A percentile compares a stretch with the other conserved stretches of the same genome.
phyloP scores from a whole-genome alignment of 768 basidiomycete genomes.

The Phylloporus arenicola region DNA sequence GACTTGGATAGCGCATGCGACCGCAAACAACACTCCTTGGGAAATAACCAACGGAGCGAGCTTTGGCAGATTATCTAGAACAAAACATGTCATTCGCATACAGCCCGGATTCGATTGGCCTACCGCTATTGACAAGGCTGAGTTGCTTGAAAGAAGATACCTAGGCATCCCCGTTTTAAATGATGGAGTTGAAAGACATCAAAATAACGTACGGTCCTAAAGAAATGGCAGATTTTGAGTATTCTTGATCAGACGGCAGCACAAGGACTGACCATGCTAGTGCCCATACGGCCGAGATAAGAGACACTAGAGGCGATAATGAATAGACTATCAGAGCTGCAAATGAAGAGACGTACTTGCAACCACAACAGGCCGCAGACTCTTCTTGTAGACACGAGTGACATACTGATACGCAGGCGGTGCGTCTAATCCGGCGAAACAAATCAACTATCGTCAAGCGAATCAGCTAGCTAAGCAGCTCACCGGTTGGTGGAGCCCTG shows the following conservation, averaged over 20 bases:
- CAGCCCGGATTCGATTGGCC: constrained; percentile 11
- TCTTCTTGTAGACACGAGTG: constrained; percentile 49
- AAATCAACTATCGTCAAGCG: not conserved
- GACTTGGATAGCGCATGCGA: constrained; percentile 44
- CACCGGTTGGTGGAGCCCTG: constrained; percentile 13
- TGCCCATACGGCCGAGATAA: constrained; percentile 53
- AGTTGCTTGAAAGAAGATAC: constrained; percentile 59
- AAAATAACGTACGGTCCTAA: constrained; percentile 21
- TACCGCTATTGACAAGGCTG: constrained; percentile 43
- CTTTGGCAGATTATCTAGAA: constrained; percentile 37
- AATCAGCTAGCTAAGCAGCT: not conserved
- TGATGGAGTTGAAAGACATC: not conserved
- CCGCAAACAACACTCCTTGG: constrained; percentile 54
- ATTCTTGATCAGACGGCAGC: not conserved
- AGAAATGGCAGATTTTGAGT: not conserved
- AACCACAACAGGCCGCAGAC: constrained; percentile 57
- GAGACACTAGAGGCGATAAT: constrained; percentile 26
- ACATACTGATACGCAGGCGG: constrained; percentile 59
- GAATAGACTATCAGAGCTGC: not conserved
- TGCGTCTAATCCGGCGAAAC: constrained; percentile 25
- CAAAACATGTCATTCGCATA: not conserved
- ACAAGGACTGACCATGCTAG: constrained; percentile 50
- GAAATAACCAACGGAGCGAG: constrained; percentile 53
- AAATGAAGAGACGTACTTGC: constrained; percentile 32
- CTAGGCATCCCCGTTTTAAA: constrained; percentile 30